A percentile compares a stretch with the other conserved stretches of the same genome.
phyloP scores from a whole-genome alignment of 805 yeast genomes.

The Wickerhamomyces ciferrii region DNA sequence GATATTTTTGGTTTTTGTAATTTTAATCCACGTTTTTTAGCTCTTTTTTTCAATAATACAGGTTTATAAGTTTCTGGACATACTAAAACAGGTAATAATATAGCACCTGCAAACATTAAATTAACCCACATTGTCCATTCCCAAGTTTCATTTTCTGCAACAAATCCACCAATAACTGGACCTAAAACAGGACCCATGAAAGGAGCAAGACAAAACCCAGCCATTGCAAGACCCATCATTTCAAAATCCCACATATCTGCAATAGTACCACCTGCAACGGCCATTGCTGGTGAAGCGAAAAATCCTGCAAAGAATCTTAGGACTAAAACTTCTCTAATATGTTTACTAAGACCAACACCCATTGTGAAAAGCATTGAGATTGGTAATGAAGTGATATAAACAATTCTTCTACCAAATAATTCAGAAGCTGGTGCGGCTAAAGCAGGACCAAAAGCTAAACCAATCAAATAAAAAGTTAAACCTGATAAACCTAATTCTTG shows the following conservation, averaged over 20 bases:
- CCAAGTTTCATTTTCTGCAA: conserved; percentile 57
- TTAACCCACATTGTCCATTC: conserved; percentile 72
- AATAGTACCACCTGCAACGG: conserved; percentile 82
- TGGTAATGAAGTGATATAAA: conserved; percentile 57
- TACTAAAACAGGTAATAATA: conserved; percentile 40
- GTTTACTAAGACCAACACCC: conserved; percentile 65
- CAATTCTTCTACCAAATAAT: conserved; percentile 59
- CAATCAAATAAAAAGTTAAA: conserved; percentile 61
- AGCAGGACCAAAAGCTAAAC: conserved; percentile 69
- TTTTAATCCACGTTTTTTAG: conserved; percentile 51
- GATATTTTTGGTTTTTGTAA: conserved; percentile 33
- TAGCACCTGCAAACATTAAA: conserved; percentile 56
- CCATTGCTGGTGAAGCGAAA: conserved; percentile 76
- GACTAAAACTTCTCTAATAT: conserved; percentile 58
- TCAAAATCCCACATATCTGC: conserved; percentile 69
- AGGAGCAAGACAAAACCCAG: conserved; percentile 73
- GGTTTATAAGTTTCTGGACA: conserved; percentile 72
- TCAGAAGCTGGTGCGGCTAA: conserved; percentile 72
- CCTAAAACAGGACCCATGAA: conserved; percentile 78
- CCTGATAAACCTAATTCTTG: conserved; percentile 64
- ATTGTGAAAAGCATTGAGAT: conserved; percentile 64
- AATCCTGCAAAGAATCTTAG: conserved; percentile 72
- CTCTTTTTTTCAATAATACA: conserved; percentile 55
- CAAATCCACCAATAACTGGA: conserved; percentile 71
- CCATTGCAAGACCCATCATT: conserved; percentile 68